Percentiles rank a stretch among this genome's conserved stretches.
Conservation (phyloP, 169 alveolate species). For the Plasmodium gonderi region DNA sequence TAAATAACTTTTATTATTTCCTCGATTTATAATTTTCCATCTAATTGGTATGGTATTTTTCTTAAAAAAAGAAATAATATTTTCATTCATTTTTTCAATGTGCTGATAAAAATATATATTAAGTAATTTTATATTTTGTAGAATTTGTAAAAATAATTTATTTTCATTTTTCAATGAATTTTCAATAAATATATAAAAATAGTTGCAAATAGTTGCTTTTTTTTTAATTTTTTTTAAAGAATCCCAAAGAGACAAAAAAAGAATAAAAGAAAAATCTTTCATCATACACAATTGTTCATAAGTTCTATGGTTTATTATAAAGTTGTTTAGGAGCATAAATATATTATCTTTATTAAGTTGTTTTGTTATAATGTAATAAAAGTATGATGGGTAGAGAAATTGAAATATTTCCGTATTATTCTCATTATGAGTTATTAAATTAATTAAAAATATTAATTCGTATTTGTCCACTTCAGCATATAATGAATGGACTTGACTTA, state of each 20-base stretch:
- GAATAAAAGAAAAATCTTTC: conserved; percentile 39
- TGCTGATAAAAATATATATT: conserved; percentile 18
- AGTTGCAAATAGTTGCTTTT: conserved; percentile 41
- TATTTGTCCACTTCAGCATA: conserved; percentile 37
- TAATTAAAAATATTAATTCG: conserved; percentile 67
- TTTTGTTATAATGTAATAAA: conserved; percentile 27
- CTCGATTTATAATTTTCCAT: conserved; percentile 18
- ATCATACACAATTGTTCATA: neutral
- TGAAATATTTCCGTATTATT: conserved; percentile 18
- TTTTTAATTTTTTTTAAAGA: conserved; percentile 46
- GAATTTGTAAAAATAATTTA: conserved; percentile 45
- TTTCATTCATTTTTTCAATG: conserved; percentile 26
- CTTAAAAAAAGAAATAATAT: neutral
- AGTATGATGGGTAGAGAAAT: conserved; percentile 32
- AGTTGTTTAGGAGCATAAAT: conserved; percentile 66
- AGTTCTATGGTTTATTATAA: conserved; percentile 49
- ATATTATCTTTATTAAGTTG: conserved; percentile 24
- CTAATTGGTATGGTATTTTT: neutral
- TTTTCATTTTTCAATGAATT: conserved; percentile 62
- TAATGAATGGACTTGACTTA: neutral
- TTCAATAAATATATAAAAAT: conserved; percentile 71
- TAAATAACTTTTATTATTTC: conserved; percentile 28
- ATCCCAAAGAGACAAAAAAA: conserved; percentile 39
- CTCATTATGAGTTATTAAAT: conserved; percentile 73
- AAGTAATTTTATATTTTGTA: conserved; percentile 13